phyloP scores from a whole-genome alignment of 73 alveolate species.

The Paramecium sonneborni region DNA sequence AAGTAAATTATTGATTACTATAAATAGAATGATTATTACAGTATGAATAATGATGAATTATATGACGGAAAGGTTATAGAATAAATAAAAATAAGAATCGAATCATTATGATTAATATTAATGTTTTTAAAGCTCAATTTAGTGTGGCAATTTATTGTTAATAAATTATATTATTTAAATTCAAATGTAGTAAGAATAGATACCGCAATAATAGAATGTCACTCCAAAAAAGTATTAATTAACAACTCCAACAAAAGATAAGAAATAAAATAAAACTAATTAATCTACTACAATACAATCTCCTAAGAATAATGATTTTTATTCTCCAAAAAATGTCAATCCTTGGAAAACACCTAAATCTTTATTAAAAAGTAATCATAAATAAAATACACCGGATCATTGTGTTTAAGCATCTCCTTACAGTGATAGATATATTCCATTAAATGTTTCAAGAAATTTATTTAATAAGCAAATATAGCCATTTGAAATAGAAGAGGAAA shows the following conservation, averaged over 20 bases:
- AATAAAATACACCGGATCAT: neutral
- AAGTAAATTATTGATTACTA: neutral
- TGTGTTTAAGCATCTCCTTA: neutral
- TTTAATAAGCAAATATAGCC: constrained; percentile 32
- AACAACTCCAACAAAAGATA: neutral
- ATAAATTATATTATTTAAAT: neutral
- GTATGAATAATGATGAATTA: neutral
- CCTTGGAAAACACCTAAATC: constrained; percentile 59
- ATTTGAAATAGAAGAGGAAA: constrained; percentile 34
- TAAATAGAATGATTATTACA: neutral
- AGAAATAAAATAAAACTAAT: neutral
- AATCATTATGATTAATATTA: neutral
- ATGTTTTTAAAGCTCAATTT: neutral
- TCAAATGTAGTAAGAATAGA: constrained; percentile 34
- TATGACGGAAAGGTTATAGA: neutral
- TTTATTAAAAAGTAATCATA: constrained; percentile 10
- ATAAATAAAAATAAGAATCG: neutral
- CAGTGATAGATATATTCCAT: constrained; percentile 45
- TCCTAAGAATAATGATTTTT: neutral
- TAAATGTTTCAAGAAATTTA: constrained; percentile 18
- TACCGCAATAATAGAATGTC: neutral
- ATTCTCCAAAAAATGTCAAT: neutral
- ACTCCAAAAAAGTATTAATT: neutral
- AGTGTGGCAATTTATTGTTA: neutral
- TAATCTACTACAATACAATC: constrained; percentile 31